These are phyloP conservation scores for Oryza nivara DNA, from an alignment of 176 grass and related monocot genomes.

Conservation along the genomic window DNA sequence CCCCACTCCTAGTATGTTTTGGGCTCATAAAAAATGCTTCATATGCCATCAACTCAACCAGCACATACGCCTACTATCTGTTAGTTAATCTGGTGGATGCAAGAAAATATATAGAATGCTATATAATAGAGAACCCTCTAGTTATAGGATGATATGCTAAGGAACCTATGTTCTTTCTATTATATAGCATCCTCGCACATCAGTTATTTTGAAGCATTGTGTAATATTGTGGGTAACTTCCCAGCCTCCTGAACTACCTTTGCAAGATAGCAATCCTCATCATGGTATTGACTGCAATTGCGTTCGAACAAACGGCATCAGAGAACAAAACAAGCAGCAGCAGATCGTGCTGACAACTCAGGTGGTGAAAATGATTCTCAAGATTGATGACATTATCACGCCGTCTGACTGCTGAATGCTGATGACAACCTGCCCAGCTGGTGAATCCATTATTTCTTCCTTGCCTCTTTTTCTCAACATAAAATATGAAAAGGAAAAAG, in stretches of 20 bases:
- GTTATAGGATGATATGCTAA: neutral
- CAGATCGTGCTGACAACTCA: slow-evolving; percentile 69
- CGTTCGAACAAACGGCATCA: slow-evolving; percentile 63
- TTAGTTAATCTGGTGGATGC: neutral
- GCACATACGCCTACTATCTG: neutral
- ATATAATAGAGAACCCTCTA: neutral
- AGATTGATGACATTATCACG: slow-evolving; percentile 72
- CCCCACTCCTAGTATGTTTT: neutral
- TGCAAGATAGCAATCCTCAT: slow-evolving; percentile 69
- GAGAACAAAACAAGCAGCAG: slow-evolving; percentile 76
- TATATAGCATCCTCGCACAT: neutral
- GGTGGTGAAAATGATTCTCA: slow-evolving; percentile 91
- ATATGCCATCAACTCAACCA: neutral
- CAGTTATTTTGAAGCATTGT: neutral
- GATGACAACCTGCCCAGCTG: neutral
- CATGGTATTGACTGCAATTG: slow-evolving; percentile 77
- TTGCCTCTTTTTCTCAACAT: neutral
- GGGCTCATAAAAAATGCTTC: neutral
- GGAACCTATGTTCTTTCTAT: neutral
- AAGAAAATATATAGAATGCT: neutral
- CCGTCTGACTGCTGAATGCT: slow-evolving; percentile 61
- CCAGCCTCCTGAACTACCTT: slow-evolving; percentile 19
- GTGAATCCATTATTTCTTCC: neutral
- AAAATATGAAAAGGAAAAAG: neutral
- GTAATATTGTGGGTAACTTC: neutral